Evolutionary conservation across 2,329 filamentous ascomycete species (phyloP), one percentile per base, ranked within the genome.

Genomic region (Xylariaceae sp.): DNA sequence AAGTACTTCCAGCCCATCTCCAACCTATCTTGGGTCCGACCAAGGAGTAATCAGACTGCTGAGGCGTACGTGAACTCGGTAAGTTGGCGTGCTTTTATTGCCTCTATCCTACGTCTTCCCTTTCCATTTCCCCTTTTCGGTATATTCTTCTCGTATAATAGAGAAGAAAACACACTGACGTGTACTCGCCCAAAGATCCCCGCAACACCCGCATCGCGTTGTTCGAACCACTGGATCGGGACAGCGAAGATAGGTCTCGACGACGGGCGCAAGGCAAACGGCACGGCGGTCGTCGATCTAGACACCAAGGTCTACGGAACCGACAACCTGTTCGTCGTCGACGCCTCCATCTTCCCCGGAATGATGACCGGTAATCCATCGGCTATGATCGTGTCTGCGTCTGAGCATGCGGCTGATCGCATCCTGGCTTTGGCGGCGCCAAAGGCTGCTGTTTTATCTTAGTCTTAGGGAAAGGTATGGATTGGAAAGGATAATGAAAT

Each of bases 301-400:
- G 76, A 89, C 72, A 82, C 84, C 61, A 85, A 82, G 74, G 85
- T 89, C 12, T 88, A 85, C 66, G 86, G 86, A 23, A 89, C 83
- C 2, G 84, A 88, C 66, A 89, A 89, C 73, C 75, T 89, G 36
- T 88, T 86, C 65, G 82, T 89, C 14, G 84, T 89, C 2, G 87
- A 90, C 65, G 87, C 83, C 1, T 85, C 83, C 53, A 86, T 90
- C 65, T 88, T 89, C 75, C 87, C 87, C 0, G 87, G 88, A 55
- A 83, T 90, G 69, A 81, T 86, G 3, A 87, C 86, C 0, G 86
- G 86, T 19, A 91, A 91, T 72, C 88, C 88, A 0, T 73, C 74
- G 9, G 69, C 74, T 21, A 75, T 76, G 67, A 76, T 77, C 49
- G 72, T 78, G 33, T 69, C 72, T 5, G 74, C 73, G 4, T 69